phyloP scores from a whole-genome alignment of 352 stramenopile genomes.

The Plasmopara muralis region DNA sequence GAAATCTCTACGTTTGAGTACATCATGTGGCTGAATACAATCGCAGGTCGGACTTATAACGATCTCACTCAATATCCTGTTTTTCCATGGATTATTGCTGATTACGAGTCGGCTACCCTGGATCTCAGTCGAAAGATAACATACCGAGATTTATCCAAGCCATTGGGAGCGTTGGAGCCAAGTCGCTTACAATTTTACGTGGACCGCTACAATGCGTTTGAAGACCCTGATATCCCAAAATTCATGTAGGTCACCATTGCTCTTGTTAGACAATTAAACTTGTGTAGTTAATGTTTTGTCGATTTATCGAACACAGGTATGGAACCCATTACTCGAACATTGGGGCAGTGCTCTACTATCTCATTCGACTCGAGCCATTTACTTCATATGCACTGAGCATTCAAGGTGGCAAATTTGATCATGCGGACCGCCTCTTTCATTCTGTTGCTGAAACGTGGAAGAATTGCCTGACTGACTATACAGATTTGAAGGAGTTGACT shows the following conservation, averaged over 20 bases:
- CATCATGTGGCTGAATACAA: constrained; percentile 89
- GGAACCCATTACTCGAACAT: constrained; percentile 87
- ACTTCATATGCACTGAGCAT: constrained; percentile 91
- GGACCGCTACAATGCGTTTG: constrained; percentile 90
- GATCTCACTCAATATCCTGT: constrained; percentile 96
- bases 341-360: constrained; percentile 97
- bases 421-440: constrained; percentile 90
- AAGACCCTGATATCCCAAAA: constrained; percentile 83
- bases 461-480: constrained; percentile 85
- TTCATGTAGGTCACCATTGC: constrained; percentile 56
- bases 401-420: constrained; percentile 94
- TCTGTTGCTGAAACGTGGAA: constrained; percentile 86
- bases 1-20: constrained; percentile 97
- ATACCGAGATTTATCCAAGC: constrained; percentile 96
- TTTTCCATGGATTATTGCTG: constrained; percentile 86
- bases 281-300: neutral
- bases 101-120: constrained; percentile 75
- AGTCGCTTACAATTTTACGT: constrained; percentile 89
- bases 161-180: constrained; percentile 95
- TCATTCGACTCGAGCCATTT: constrained; percentile 98
- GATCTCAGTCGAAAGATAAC: constrained; percentile 62
- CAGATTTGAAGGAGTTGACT: constrained; percentile 91
- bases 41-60: constrained; percentile 86
- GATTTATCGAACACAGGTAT: constrained; percentile 43
- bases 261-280: neutral